phyloP scores from a whole-genome alignment of 2,329 filamentous ascomycete species.

The Coleophoma cylindrospora region DNA sequence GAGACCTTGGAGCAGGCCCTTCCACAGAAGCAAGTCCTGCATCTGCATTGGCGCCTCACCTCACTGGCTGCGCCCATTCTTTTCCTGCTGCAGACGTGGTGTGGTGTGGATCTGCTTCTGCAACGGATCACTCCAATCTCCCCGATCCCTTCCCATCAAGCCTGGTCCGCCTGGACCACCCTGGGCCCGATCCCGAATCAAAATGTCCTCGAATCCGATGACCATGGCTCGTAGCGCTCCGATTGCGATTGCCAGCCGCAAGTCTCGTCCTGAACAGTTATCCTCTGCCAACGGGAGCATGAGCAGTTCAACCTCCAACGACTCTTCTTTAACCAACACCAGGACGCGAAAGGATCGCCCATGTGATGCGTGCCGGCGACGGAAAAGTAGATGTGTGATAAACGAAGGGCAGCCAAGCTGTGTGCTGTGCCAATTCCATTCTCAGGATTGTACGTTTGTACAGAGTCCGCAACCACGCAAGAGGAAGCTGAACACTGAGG shows the following conservation, averaged over 20 bases:
- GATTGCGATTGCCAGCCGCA: conserved; percentile 62
- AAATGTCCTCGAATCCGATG: conserved; percentile 41
- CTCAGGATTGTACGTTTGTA: conserved; percentile 73
- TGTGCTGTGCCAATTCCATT: conserved; percentile 72
- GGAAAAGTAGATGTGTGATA: conserved; percentile 72
- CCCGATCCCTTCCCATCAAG: not conserved
- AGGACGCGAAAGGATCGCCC: conserved; percentile 45
- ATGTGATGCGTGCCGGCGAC: conserved; percentile 70
- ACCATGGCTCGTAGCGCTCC: conserved; percentile 56
- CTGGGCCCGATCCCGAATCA: conserved; percentile 19
- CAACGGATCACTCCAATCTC: not conserved
- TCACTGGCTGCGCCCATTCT: conserved; percentile 20
- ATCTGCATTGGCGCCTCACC: conserved; percentile 6
- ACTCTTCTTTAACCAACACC: conserved; percentile 37
- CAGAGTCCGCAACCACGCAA: conserved; percentile 75
- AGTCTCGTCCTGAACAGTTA: conserved; percentile 30
- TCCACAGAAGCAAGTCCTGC: conserved; percentile 13
- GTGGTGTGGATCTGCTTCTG: not conserved
- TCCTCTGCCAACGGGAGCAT: conserved; percentile 34
- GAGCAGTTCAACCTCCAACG: conserved; percentile 47
- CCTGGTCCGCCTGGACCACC: conserved; percentile 1
- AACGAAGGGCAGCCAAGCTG: conserved; percentile 71
- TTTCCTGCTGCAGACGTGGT: conserved; percentile 3
- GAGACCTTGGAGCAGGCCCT: conserved; percentile 3
- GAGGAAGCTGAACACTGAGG: conserved; percentile 63